These are phyloP conservation scores for Phytophthora cryptogea DNA, from an alignment of 352 stramenopile species.

Conservation along the genomic window DNA sequence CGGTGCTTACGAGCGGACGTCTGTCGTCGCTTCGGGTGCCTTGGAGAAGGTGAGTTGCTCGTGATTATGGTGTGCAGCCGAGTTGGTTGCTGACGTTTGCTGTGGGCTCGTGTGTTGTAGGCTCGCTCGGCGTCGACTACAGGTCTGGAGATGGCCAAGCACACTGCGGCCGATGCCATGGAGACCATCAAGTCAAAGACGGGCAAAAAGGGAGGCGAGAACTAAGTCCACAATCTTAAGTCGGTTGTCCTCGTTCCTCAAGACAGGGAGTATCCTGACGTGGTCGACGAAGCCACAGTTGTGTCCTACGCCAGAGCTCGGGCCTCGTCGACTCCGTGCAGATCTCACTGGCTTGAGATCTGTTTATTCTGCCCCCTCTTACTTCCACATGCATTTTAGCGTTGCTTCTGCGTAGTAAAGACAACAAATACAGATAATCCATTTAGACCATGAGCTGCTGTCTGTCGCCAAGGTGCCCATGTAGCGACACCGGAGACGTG, in stretches of 20 bases:
- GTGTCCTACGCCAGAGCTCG: conserved; percentile 19
- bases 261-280: neutral
- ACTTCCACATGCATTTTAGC: conserved; percentile 27
- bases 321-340: conserved; percentile 17
- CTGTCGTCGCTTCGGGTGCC: conserved; percentile 64
- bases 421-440: conserved; percentile 39
- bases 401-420: conserved; percentile 33
- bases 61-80: neutral
- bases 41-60: conserved; percentile 59
- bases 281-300: conserved; percentile 11
- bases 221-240: conserved; percentile 16
- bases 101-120: conserved; percentile 27
- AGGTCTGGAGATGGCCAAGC: conserved; percentile 83
- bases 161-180: conserved; percentile 60
- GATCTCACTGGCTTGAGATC: conserved; percentile 13
- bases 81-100: conserved; percentile 11
- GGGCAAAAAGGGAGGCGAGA: conserved; percentile 65
- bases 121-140: conserved; percentile 61
- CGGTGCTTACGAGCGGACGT: conserved; percentile 62
- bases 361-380: conserved; percentile 18
- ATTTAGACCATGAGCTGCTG: conserved; percentile 25
- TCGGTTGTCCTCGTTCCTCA: conserved; percentile 12
- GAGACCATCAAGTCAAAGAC: conserved; percentile 85
- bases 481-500: no score
- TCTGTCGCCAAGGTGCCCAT: neutral